phyloP scores from a whole-genome alignment of 164 flowering plant genomes.

The Vitis labrusca region DNA sequence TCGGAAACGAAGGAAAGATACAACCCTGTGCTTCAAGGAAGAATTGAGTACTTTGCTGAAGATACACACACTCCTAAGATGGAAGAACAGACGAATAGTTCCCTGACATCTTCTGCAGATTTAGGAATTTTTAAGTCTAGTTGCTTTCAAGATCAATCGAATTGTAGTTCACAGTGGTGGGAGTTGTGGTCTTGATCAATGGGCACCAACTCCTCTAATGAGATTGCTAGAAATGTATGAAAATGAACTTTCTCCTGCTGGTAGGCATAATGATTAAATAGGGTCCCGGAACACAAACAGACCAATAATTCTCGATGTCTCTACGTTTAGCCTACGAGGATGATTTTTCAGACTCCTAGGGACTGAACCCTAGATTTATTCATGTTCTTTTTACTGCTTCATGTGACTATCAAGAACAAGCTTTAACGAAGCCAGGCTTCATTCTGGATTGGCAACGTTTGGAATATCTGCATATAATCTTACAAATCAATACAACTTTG shows the following conservation, averaged over 20 bases:
- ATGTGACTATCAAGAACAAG: too few species aligned
- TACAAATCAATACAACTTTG: too few species aligned
- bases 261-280: too few species aligned
- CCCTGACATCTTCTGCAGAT: conserved; percentile 25
- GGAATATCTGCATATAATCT: too few species aligned
- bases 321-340: too few species aligned
- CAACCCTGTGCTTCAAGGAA: conserved; percentile 11
- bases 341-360: too few species aligned
- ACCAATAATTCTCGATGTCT: too few species aligned
- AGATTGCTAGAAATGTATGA: not conserved
- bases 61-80: conserved; percentile 20
- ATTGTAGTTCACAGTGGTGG: conserved; percentile 50
- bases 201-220: conserved; percentile 1
- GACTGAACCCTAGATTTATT: too few species aligned
- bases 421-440: not conserved
- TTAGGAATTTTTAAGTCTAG: conserved; percentile 36
- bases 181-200: conserved; percentile 23
- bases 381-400: too few species aligned
- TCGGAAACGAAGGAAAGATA: conserved; percentile 14
- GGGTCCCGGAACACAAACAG: too few species aligned
- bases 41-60: conserved; percentile 19
- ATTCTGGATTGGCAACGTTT: not conserved
- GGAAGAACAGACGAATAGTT: conserved; percentile 21
- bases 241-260: not conserved
- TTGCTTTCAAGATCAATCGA: conserved; percentile 32